A percentile compares a stretch with the other conserved stretches of the same genome.
phyloP scores from a whole-genome alignment of 2,329 filamentous ascomycete species.

The Cladosporium oxysporum region DNA sequence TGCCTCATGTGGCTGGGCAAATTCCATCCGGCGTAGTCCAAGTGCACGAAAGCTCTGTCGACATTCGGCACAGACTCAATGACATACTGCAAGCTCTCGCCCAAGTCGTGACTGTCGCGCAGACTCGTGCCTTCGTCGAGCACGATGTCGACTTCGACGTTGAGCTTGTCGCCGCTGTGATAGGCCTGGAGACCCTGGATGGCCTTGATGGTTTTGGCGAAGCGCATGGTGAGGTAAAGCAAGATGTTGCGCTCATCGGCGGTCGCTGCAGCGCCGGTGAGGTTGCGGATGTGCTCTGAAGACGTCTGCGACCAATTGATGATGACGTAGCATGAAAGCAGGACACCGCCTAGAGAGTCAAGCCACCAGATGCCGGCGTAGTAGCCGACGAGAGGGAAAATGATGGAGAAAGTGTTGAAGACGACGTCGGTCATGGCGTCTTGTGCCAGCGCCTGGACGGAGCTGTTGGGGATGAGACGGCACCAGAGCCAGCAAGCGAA shows the following conservation, averaged over 20 bases:
- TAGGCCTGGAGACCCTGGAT: conserved; percentile 86
- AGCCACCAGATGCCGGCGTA: conserved; percentile 81
- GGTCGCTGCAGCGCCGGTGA: conserved; percentile 75
- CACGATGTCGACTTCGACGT: conserved; percentile 81
- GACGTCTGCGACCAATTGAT: conserved; percentile 76
- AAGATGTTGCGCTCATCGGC: conserved; percentile 82
- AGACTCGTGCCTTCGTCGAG: conserved; percentile 74
- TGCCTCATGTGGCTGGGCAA: conserved; percentile 54
- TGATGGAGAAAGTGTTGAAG: conserved; percentile 86
- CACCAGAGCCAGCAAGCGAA: conserved; percentile 85
- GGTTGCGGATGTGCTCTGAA: conserved; percentile 74
- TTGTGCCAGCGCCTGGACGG: conserved; percentile 75
- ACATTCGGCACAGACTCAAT: conserved; percentile 81
- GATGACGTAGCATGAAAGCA: conserved; percentile 78
- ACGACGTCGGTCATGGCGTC: conserved; percentile 75
- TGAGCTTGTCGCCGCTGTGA: conserved; percentile 81
- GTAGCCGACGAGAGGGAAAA: conserved; percentile 80
- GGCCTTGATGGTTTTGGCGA: conserved; percentile 81
- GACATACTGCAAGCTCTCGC: conserved; percentile 78
- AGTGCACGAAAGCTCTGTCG: conserved; percentile 55
- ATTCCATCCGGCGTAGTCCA: conserved; percentile 54
- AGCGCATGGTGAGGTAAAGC: conserved; percentile 90
- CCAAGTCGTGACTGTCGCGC: conserved; percentile 78
- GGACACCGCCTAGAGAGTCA: conserved; percentile 74
- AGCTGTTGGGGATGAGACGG: conserved; percentile 80